phyloP scores from a whole-genome alignment of 2,329 filamentous ascomycete genomes.

The Monosporascus sp. region DNA sequence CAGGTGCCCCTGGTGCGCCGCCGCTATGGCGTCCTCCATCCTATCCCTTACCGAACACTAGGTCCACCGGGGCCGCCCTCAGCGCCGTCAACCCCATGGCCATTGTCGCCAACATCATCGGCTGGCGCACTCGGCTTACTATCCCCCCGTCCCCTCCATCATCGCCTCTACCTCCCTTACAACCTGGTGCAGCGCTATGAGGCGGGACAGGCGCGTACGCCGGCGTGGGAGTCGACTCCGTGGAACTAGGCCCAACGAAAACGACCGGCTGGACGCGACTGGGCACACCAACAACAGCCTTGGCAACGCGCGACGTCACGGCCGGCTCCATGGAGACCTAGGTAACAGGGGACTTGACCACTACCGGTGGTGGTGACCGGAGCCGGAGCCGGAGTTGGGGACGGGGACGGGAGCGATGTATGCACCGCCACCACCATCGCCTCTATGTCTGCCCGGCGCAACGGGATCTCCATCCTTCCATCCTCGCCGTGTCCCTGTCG shows the following conservation, averaged over 20 bases:
- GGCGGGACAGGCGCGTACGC: background rate
- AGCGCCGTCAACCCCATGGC: background rate
- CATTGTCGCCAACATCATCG: background rate
- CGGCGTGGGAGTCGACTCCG: background rate
- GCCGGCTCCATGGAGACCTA: too few species aligned
- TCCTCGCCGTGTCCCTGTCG: too few species aligned
- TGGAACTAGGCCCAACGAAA: background rate
- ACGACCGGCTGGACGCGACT: too few species aligned
- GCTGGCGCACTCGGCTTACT: background rate
- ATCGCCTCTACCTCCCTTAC: background rate
- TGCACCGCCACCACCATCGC: too few species aligned
- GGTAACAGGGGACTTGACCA: too few species aligned
- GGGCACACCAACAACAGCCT: too few species aligned
- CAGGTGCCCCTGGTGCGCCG: background rate
- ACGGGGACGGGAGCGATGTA: too few species aligned
- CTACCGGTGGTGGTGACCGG: too few species aligned
- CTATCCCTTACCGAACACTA: background rate
- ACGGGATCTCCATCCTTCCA: too few species aligned
- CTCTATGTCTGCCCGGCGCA: too few species aligned
- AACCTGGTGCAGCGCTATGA: background rate
- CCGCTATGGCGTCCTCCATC: background rate
- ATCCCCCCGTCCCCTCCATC: background rate
- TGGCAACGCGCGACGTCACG: too few species aligned
- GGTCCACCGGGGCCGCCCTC: slow-evolving; percentile 1
- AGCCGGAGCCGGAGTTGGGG: too few species aligned